Evolutionary conservation across 139 green algal species (phyloP).

Genomic region (Picocystis salinarum): DNA sequence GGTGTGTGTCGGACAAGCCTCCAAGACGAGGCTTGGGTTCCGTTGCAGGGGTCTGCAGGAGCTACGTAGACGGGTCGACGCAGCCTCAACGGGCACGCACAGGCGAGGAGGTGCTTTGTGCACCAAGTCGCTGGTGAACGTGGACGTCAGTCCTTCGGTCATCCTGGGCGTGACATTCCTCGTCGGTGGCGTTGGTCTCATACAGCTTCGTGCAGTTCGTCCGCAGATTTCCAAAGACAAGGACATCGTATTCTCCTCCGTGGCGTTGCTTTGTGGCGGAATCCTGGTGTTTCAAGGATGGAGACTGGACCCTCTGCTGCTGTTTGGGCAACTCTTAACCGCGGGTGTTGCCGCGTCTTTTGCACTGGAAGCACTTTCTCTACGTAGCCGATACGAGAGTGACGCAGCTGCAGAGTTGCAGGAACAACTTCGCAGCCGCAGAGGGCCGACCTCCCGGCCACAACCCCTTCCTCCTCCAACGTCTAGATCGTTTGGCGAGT

Average conservation of each 20-base stretch:
- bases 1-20: too few relatives aligned
- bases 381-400: too few relatives aligned
- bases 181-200: conserved; percentile 26
- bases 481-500: too few relatives aligned
- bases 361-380: conserved; percentile 30
- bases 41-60: too few relatives aligned
- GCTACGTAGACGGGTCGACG: too few relatives aligned
- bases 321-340: conserved; percentile 48
- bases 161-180: conserved; percentile 37
- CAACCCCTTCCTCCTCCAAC: too few relatives aligned
- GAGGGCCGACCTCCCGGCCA: too few relatives aligned
- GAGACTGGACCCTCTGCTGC: conserved; percentile 45
- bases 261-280: conserved; percentile 35
- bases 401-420: too few relatives aligned
- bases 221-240: conserved; percentile 38
- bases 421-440: too few relatives aligned
- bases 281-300: conserved; percentile 62
- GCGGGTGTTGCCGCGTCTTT: conserved; percentile 29
- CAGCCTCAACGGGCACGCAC: too few relatives aligned
- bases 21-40: too few relatives aligned
- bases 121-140: conserved; percentile 25
- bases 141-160: conserved; percentile 42
- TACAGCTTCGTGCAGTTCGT: conserved; percentile 25
- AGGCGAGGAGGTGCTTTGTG: background rate
- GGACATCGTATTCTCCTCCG: conserved; percentile 41